A percentile compares a stretch with the other conserved stretches of the same genome.
Conservation (phyloP, 2,329 filamentous ascomycete species). For the Stromatinia cepivora region DNA sequence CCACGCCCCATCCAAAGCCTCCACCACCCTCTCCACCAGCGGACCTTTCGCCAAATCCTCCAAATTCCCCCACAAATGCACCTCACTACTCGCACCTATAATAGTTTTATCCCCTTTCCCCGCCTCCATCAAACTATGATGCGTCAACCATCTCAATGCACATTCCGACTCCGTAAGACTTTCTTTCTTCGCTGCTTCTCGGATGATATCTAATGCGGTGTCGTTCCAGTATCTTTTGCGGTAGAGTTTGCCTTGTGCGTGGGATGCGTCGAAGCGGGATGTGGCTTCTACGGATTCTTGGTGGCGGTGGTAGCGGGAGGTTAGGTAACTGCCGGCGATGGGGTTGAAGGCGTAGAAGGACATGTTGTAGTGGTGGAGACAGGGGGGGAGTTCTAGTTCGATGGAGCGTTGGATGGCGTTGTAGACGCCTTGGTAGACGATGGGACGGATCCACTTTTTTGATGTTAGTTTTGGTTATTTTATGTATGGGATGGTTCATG, state of each 20-base stretch:
- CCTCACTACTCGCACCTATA: constrained; percentile 57
- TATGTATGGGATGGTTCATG: no score
- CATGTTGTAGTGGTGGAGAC: constrained; percentile 58
- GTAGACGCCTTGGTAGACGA: constrained; percentile 42
- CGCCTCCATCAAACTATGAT: constrained; percentile 63
- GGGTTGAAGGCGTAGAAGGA: constrained; percentile 64
- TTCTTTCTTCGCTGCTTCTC: constrained; percentile 65
- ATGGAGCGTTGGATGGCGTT: constrained; percentile 48
- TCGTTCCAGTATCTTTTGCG: constrained; percentile 61
- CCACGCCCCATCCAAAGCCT: constrained; percentile 17
- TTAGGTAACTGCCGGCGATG: constrained; percentile 50
- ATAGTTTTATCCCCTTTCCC: constrained; percentile 58
- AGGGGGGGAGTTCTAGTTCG: constrained; percentile 60
- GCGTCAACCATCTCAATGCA: constrained; percentile 71
- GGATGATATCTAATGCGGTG: constrained; percentile 64
- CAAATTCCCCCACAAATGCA: constrained; percentile 59
- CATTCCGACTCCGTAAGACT: constrained; percentile 69
- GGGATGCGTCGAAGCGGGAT: constrained; percentile 41
- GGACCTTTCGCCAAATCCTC: constrained; percentile 65
- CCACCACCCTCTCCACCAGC: constrained; percentile 66
- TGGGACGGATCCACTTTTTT: constrained; percentile 38
- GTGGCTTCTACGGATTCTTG: constrained; percentile 23
- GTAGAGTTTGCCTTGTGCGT: constrained; percentile 54
- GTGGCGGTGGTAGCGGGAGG: constrained; percentile 49
- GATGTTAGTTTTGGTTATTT: not conserved